Percentiles rank a stretch among this genome's conserved stretches.
phyloP scores from a whole-genome alignment of 345 rosid species.

The Stellera chamaejasme region DNA sequence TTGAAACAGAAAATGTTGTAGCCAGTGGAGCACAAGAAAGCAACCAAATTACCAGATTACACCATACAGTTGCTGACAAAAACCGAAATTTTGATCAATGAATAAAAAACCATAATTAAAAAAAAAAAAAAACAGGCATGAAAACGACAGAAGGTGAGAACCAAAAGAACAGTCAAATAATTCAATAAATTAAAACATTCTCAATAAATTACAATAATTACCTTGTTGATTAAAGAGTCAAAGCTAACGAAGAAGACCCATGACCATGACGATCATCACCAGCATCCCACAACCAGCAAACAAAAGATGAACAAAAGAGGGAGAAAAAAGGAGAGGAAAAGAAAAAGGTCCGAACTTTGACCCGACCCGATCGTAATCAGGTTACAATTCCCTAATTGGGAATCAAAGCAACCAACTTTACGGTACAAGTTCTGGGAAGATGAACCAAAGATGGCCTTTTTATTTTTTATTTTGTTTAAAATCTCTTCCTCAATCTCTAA shows the following conservation, averaged over 20 bases:
- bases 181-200: background rate
- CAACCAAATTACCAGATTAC: background rate
- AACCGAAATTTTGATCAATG: too few species aligned
- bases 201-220: slow-evolving; percentile 24
- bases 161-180: slow-evolving; percentile 3
- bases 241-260: slow-evolving; percentile 36
- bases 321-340: background rate
- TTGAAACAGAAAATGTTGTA: background rate
- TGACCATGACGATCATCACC: slow-evolving; percentile 26
- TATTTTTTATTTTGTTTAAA: background rate
- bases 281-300: slow-evolving; percentile 8
- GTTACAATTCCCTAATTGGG: slow-evolving; percentile 13
- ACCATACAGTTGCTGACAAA: too few species aligned
- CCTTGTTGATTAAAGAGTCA: slow-evolving; percentile 60
- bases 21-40: background rate
- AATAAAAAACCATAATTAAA: too few species aligned
- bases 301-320: background rate
- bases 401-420: slow-evolving; percentile 15
- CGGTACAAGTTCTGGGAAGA: background rate
- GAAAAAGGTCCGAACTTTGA: background rate
- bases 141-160: slow-evolving; percentile 4
- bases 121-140: slow-evolving; percentile 1
- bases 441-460: background rate
- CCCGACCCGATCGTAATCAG: slow-evolving; percentile 7
- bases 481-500: slow-evolving; percentile 4